These are phyloP conservation scores for Paraphoma chrysanthemicola DNA, from an alignment of 2,329 filamentous ascomycete species.

Conservation along the genomic window DNA sequence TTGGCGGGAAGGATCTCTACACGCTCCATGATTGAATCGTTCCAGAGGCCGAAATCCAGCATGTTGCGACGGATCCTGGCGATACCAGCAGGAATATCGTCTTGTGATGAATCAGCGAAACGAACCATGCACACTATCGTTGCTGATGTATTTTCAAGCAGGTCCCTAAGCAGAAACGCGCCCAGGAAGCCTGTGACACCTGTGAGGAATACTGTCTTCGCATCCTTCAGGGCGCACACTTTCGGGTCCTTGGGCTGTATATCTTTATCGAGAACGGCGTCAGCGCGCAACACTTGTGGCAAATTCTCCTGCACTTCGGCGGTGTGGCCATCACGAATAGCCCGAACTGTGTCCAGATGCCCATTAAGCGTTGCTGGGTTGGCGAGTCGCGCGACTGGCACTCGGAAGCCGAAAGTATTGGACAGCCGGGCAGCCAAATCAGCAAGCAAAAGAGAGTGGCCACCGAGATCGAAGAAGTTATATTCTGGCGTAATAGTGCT, in stretches of 20 bases:
- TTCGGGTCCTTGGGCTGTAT: conserved; percentile 64
- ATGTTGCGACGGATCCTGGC: conserved; percentile 77
- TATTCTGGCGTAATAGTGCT: conserved; percentile 71
- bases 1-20: conserved; percentile 79
- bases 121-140: conserved; percentile 76
- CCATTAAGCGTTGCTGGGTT: conserved; percentile 75
- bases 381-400: conserved; percentile 74
- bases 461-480: conserved; percentile 82
- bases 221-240: conserved; percentile 67
- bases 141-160: conserved; percentile 72
- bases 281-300: conserved; percentile 71
- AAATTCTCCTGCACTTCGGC: conserved; percentile 78
- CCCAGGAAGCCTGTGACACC: conserved; percentile 80
- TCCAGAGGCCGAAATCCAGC: conserved; percentile 80
- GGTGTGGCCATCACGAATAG: conserved; percentile 74
- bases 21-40: conserved; percentile 77
- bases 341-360: conserved; percentile 74
- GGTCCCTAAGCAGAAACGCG: conserved; percentile 73
- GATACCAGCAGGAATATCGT: conserved; percentile 71
- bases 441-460: conserved; percentile 79
- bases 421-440: conserved; percentile 75
- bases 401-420: conserved; percentile 73
- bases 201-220: conserved; percentile 73
- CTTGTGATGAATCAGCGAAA: conserved; percentile 70
- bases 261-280: conserved; percentile 72